Conservation (phyloP, 2,329 filamentous ascomycete genomes). For the Fusarium gaditjirri region DNA sequence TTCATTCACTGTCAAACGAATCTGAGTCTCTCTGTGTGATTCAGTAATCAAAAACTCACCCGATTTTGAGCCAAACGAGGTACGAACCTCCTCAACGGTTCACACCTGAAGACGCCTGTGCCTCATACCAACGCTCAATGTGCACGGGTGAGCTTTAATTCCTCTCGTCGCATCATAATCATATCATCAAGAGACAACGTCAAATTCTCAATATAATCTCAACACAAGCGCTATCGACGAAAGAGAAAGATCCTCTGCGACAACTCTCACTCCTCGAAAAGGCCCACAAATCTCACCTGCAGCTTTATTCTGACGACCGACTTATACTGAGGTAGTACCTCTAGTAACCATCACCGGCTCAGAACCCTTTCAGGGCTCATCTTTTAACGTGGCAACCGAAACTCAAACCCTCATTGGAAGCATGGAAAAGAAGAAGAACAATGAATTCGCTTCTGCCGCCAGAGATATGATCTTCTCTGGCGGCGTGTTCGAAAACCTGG, state of each 20-base stretch:
- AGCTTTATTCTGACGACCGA: conserved; percentile 13
- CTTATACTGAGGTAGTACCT: conserved; percentile 30
- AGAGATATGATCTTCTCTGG: conserved; percentile 44
- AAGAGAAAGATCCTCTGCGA: conserved; percentile 3
- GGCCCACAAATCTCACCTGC: conserved; percentile 7
- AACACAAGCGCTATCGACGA: conserved; percentile 4
- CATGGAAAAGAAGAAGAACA: conserved; percentile 40
- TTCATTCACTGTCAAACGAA: conserved; percentile 32
- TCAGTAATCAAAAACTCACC: conserved; percentile 25
- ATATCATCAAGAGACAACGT: conserved; percentile 21
- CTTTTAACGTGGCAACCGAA: not conserved
- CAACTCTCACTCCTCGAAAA: conserved; percentile 3
- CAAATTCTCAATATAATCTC: conserved; percentile 10
- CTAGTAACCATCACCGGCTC: not conserved
- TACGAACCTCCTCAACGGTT: conserved; percentile 7
- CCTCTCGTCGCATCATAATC: conserved; percentile 31
- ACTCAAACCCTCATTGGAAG: not conserved
- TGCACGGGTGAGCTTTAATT: conserved; percentile 24
- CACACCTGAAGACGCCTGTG: not conserved
- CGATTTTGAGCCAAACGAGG: not conserved
- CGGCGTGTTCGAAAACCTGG: conserved; percentile 8
- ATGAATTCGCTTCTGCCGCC: conserved; percentile 45
- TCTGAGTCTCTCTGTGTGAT: conserved; percentile 20
- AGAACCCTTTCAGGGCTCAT: not conserved
- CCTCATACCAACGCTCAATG: conserved; percentile 6